Evolutionary conservation across 2,329 filamentous ascomycete genomes (phyloP).

Genomic region (Leptographium galeiforme): DNA sequence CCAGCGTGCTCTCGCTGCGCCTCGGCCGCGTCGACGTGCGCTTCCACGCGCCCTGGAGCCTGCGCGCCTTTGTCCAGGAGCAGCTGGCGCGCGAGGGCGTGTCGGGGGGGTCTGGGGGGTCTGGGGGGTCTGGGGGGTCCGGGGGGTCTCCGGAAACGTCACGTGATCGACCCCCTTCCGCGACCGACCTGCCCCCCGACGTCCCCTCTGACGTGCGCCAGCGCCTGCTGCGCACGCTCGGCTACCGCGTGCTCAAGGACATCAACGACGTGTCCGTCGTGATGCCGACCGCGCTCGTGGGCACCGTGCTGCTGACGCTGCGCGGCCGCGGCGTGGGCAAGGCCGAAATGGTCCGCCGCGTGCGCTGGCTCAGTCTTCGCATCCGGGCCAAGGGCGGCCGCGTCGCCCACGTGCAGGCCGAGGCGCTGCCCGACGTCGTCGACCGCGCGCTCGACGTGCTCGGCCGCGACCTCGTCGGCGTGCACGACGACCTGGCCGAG

Average conservation of each 20-base stretch:
- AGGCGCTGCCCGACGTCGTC: constrained; percentile 68
- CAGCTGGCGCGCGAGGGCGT: constrained; percentile 46
- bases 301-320: constrained; percentile 81
- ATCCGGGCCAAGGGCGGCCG: constrained; percentile 78
- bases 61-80: constrained; percentile 66
- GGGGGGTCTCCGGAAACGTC: background rate
- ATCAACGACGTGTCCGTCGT: constrained; percentile 95
- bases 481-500: constrained; percentile 67
- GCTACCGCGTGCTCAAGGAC: constrained; percentile 82
- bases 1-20: constrained; percentile 76
- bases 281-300: constrained; percentile 94
- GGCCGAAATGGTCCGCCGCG: constrained; percentile 67
- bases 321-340: constrained; percentile 86
- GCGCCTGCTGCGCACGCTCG: constrained; percentile 69
- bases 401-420: constrained; percentile 82
- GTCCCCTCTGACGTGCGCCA: constrained; percentile 43
- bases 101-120: background rate
- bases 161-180: no score
- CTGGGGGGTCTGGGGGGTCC: background rate
- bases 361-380: constrained; percentile 78
- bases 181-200: background rate
- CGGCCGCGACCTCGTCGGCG: constrained; percentile 75
- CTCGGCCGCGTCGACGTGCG: constrained; percentile 87
- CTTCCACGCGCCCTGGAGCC: constrained; percentile 92
- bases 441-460: constrained; percentile 84